A percentile compares a stretch with the other conserved stretches of the same genome.
Conservation (phyloP, 345 rosid genomes). For the Leavenworthia alabamica region DNA sequence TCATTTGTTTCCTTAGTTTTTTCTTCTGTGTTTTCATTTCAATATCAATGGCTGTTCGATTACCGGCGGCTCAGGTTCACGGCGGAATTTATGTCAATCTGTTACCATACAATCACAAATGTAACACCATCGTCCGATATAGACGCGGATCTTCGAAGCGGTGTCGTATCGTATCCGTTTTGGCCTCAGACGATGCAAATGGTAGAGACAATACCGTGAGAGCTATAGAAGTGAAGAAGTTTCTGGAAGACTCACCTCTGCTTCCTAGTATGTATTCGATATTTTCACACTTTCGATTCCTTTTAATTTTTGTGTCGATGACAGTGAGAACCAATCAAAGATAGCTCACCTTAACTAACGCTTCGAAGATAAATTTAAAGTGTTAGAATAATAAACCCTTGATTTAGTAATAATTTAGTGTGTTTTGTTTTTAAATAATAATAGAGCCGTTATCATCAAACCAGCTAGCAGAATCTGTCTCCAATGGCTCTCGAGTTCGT, state of each 20-base stretch:
- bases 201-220: slow-evolving; percentile 19
- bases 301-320: not conserved
- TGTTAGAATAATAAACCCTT: no score
- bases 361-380: not conserved
- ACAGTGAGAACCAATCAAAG: not conserved
- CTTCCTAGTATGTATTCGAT: slow-evolving; percentile 54
- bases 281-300: not conserved
- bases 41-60: slow-evolving; percentile 41
- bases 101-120: slow-evolving; percentile 23
- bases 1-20: no score
- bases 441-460: slow-evolving; percentile 77
- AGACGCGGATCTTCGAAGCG: slow-evolving; percentile 19
- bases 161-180: slow-evolving; percentile 15
- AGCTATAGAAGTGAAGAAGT: slow-evolving; percentile 38
- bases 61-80: slow-evolving; percentile 21
- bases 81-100: slow-evolving; percentile 27
- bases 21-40: no score
- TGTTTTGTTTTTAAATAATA: not conserved
- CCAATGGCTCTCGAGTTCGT: slow-evolving; percentile 69
- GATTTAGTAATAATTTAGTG: not conserved
- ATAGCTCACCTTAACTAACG: not conserved
- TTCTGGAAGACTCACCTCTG: slow-evolving; percentile 36
- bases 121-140: not conserved
- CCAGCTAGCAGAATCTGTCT: slow-evolving; percentile 37
- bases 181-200: slow-evolving; percentile 30